phyloP scores from a whole-genome alignment of 768 basidiomycete species.

The Phlegmacium glaucopus region DNA sequence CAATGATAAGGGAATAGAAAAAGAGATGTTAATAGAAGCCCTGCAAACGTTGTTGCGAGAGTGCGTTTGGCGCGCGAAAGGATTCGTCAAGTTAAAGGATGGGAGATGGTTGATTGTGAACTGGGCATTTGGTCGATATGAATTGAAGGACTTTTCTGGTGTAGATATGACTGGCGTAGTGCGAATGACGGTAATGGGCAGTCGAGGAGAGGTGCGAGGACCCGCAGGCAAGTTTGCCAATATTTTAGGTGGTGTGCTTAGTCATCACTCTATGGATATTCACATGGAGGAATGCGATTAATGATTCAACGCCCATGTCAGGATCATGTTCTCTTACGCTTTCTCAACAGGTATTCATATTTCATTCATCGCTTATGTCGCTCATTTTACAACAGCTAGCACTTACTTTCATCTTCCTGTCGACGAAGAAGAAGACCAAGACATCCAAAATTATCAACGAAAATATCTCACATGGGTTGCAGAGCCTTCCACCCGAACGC shows the following conservation, averaged over 20 bases:
- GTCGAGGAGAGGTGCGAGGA: slow-evolving; percentile 72
- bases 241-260: slow-evolving; percentile 10
- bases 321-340: slow-evolving; percentile 43
- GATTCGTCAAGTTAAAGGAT: slow-evolving; percentile 60
- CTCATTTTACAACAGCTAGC: slow-evolving; percentile 38
- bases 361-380: slow-evolving; percentile 1
- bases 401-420: slow-evolving; percentile 63
- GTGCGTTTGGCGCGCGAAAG: slow-evolving; percentile 79
- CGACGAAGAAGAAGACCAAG: slow-evolving; percentile 52
- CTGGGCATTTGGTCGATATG: slow-evolving; percentile 91
- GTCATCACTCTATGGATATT: slow-evolving; percentile 12
- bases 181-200: slow-evolving; percentile 88
- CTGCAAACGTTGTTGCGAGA: slow-evolving; percentile 61
- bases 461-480: slow-evolving; percentile 49
- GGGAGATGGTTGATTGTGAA: slow-evolving; percentile 60
- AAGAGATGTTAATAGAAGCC: slow-evolving; percentile 39
- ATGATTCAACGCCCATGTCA: slow-evolving; percentile 7
- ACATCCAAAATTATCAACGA: slow-evolving; percentile 41
- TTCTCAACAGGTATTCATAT: slow-evolving; percentile 34
- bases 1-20: slow-evolving; percentile 28
- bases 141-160: slow-evolving; percentile 42
- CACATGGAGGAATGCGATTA: slow-evolving; percentile 16
- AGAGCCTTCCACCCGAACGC: slow-evolving; percentile 26
- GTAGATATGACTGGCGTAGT: slow-evolving; percentile 35
- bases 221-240: slow-evolving; percentile 53